phyloP scores from a whole-genome alignment of 2,329 filamentous ascomycete species.

The Clarireedia paspali region DNA sequence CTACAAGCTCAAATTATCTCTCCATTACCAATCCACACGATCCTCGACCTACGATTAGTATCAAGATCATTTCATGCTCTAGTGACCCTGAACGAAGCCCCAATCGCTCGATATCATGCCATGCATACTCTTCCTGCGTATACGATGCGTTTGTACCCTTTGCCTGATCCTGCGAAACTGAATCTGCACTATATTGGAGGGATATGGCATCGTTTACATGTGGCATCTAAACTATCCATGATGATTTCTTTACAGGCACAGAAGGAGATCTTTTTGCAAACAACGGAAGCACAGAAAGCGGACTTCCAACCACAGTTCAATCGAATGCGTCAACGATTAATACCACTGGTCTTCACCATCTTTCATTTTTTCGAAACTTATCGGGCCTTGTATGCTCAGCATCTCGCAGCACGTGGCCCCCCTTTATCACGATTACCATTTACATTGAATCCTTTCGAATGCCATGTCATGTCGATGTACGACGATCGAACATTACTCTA shows the following conservation, averaged over 20 bases:
- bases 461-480: slow-evolving; percentile 55
- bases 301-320: slow-evolving; percentile 55
- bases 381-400: slow-evolving; percentile 49
- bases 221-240: slow-evolving; percentile 53
- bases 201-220: slow-evolving; percentile 58
- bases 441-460: slow-evolving; percentile 55
- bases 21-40: slow-evolving; percentile 50
- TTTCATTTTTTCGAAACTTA: slow-evolving; percentile 64
- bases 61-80: slow-evolving; percentile 53
- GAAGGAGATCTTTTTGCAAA: slow-evolving; percentile 56
- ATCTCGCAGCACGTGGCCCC: slow-evolving; percentile 44
- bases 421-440: slow-evolving; percentile 45
- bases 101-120: slow-evolving; percentile 55
- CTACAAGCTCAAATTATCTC: slow-evolving; percentile 56
- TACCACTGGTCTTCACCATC: slow-evolving; percentile 55
- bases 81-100: slow-evolving; percentile 51
- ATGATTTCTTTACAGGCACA: slow-evolving; percentile 58
- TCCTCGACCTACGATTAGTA: slow-evolving; percentile 50
- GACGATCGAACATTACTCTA: slow-evolving; percentile 54
- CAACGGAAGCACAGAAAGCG: slow-evolving; percentile 43
- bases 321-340: slow-evolving; percentile 56
- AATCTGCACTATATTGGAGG: slow-evolving; percentile 56
- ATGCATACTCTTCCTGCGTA: slow-evolving; percentile 53
- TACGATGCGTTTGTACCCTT: slow-evolving; percentile 50
- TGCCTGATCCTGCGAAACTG: slow-evolving; percentile 38